Conservation (phyloP, 108 stramenopile species). For the Discostella pseudostelligera region DNA sequence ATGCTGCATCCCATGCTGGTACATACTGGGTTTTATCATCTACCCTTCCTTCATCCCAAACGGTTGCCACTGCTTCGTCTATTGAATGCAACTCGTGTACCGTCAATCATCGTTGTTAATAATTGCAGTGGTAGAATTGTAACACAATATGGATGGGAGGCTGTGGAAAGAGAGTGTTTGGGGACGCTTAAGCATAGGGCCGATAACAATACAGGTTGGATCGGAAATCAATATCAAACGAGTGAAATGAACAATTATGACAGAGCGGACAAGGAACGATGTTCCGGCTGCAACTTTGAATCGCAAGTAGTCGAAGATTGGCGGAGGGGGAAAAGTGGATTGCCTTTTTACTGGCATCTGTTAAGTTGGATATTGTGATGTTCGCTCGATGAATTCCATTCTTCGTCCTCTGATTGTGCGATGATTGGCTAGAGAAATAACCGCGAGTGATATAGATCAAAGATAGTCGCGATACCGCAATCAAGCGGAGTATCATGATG, state of each 20-base stretch:
- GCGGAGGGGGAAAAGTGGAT: conserved; percentile 29
- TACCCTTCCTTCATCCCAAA: conserved; percentile 28
- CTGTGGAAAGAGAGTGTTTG: conserved; percentile 34
- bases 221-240: conserved; percentile 2
- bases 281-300: conserved; percentile 14
- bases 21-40: conserved; percentile 31
- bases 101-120: conserved; percentile 31
- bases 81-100: conserved; percentile 28
- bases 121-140: conserved; percentile 38
- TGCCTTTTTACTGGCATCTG: conserved; percentile 36
- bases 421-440: too few relatives aligned
- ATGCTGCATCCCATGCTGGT: conserved; percentile 8
- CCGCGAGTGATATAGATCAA: too few relatives aligned
- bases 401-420: too few relatives aligned
- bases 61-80: conserved; percentile 25
- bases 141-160: conserved; percentile 44
- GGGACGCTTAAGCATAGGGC: conserved; percentile 26
- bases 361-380: conserved; percentile 14
- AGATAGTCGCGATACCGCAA: too few relatives aligned
- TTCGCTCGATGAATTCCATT: too few relatives aligned
- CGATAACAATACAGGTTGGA: conserved; percentile 3
- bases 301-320: conserved; percentile 29
- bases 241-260: too few relatives aligned
- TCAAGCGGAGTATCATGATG: too few relatives aligned
- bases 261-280: background rate